Percentiles rank a stretch among this genome's conserved stretches.
phyloP scores from a whole-genome alignment of 331 rosid species.

The Stylosanthes scabra region DNA sequence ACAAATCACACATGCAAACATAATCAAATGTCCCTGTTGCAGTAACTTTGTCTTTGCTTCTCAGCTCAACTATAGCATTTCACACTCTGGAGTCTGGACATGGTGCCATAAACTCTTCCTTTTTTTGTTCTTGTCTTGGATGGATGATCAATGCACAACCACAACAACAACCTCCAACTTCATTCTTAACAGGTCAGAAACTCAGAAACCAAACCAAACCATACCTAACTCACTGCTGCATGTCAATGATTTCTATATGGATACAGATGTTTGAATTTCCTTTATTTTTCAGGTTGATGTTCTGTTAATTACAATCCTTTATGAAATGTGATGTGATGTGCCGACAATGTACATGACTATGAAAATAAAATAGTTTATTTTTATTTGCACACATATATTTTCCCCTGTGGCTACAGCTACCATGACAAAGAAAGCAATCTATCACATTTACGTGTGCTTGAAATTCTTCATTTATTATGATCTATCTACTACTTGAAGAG shows the following conservation, averaged over 20 bases:
- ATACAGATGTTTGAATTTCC: background rate
- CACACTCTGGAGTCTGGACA: background rate
- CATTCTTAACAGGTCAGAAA: conserved; percentile 39
- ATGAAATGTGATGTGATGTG: conserved; percentile 13
- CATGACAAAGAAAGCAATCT: background rate
- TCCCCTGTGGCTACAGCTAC: background rate
- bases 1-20: background rate
- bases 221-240: conserved; percentile 11
- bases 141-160: conserved; percentile 33
- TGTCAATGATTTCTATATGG: conserved; percentile 1
- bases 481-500: background rate
- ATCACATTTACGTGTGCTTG: background rate
- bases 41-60: conserved; percentile 27
- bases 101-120: background rate
- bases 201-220: conserved; percentile 23
- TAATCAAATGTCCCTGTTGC: background rate
- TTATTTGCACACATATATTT: background rate
- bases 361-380: background rate
- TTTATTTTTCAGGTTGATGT: background rate
- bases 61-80: conserved; percentile 19
- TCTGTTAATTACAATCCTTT: background rate
- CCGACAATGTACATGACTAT: background rate
- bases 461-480: background rate
- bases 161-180: conserved; percentile 1
- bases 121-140: background rate